Evolutionary conservation across 169 alveolate genomes (phyloP).

Genomic region (Cryptosporidium ubiquitum): DNA sequence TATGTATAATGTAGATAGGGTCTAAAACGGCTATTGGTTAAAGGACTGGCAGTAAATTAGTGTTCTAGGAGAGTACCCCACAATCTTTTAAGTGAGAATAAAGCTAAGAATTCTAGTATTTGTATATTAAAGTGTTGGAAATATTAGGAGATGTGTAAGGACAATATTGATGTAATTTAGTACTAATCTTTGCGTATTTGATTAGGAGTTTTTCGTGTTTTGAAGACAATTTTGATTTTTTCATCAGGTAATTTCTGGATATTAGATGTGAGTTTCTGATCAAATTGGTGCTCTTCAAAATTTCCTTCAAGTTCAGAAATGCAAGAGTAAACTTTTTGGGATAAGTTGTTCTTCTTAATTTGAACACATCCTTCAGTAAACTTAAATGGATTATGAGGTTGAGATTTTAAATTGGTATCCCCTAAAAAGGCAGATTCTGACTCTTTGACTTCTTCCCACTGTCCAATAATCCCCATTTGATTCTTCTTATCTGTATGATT

Average conservation of each 20-base stretch:
- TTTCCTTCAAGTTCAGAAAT: neutral
- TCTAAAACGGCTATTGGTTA: too few relatives aligned
- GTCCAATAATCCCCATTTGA: constrained; percentile 28
- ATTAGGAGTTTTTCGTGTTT: neutral
- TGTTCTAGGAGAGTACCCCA: neutral
- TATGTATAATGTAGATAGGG: neutral
- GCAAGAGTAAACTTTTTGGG: neutral
- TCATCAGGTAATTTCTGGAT: neutral
- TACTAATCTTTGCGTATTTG: neutral
- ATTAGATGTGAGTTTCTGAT: neutral
- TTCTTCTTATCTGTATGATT: neutral
- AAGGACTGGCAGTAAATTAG: too few relatives aligned
- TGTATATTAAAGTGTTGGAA: too few relatives aligned
- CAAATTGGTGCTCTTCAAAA: neutral
- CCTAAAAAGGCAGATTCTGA: constrained; percentile 20
- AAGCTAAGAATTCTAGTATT: neutral
- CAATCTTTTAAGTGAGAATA: neutral
- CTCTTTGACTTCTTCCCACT: constrained; percentile 56
- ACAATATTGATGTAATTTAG: neutral
- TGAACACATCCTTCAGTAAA: neutral
- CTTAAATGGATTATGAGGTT: neutral
- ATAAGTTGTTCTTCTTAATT: neutral
- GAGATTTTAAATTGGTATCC: neutral
- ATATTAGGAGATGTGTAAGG: too few relatives aligned
- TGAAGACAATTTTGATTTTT: neutral